Evolutionary conservation across 495 filamentous ascomycete species (phyloP).

Genomic region (Daldinia grandis): DNA sequence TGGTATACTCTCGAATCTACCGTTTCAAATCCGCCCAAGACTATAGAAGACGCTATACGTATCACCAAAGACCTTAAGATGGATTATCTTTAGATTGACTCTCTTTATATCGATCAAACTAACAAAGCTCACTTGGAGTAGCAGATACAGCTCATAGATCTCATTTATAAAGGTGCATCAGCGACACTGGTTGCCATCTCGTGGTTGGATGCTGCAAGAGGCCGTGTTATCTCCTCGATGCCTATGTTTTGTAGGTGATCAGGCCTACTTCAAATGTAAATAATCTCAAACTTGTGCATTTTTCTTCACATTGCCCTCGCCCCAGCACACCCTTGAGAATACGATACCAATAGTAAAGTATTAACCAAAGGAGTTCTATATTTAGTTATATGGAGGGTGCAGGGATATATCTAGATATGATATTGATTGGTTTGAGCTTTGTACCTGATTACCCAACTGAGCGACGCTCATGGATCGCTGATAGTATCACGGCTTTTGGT

Average conservation of each 20-base stretch:
- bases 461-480: no score
- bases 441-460: no score
- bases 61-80: background rate
- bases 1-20: background rate
- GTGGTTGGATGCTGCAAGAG: constrained; percentile 3
- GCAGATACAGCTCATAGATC: background rate
- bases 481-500: background rate
- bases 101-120: background rate
- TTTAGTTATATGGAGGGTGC: no score
- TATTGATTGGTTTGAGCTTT: no score
- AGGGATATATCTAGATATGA: no score
- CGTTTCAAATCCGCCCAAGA: background rate
- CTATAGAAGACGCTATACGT: background rate
- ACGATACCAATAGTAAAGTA: no score
- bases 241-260: background rate
- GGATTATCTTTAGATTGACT: background rate
- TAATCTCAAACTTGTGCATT: background rate
- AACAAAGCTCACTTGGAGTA: background rate
- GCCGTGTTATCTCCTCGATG: background rate
- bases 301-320: background rate
- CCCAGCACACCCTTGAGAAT: background rate
- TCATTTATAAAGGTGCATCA: background rate
- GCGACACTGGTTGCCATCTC: background rate
- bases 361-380: no score
- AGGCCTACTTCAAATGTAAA: background rate